These are phyloP conservation scores for Cyclotella cryptica DNA, from an alignment of 108 stramenopile species.

Conservation along the genomic window DNA sequence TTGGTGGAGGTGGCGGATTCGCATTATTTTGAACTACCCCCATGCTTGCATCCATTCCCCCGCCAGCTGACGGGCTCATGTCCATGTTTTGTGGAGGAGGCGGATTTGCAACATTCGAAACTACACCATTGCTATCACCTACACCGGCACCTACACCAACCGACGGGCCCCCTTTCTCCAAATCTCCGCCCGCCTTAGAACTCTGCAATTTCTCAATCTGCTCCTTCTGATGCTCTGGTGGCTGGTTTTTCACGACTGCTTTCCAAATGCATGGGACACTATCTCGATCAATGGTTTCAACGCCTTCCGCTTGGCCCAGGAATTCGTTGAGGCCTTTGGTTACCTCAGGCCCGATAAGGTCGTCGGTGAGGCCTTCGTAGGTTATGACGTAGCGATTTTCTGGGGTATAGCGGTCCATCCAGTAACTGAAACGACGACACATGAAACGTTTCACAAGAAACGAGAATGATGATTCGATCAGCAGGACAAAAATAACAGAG, in stretches of 20 bases:
- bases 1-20: background rate
- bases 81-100: background rate
- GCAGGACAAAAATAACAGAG: background rate
- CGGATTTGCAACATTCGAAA: background rate
- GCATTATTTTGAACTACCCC: background rate
- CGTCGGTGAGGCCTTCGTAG: constrained; percentile 57
- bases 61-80: background rate
- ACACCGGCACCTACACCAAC: background rate
- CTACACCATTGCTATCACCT: background rate
- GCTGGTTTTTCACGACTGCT: constrained; percentile 54
- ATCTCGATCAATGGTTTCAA: constrained; percentile 38
- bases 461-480: background rate
- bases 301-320: constrained; percentile 41
- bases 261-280: constrained; percentile 54
- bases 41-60: background rate
- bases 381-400: constrained; percentile 51
- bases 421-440: constrained; percentile 30
- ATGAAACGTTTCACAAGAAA: background rate
- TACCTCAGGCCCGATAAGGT: constrained; percentile 47
- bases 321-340: constrained; percentile 50
- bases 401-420: constrained; percentile 54
- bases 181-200: constrained; percentile 17
- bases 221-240: constrained; percentile 40
- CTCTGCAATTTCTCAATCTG: constrained; percentile 39
- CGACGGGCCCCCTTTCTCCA: background rate